Evolutionary conservation across 495 filamentous ascomycete species (phyloP), one percentile per base, ranked within the genome.

Genomic region (Umbilicaria muhlenbergii): DNA sequence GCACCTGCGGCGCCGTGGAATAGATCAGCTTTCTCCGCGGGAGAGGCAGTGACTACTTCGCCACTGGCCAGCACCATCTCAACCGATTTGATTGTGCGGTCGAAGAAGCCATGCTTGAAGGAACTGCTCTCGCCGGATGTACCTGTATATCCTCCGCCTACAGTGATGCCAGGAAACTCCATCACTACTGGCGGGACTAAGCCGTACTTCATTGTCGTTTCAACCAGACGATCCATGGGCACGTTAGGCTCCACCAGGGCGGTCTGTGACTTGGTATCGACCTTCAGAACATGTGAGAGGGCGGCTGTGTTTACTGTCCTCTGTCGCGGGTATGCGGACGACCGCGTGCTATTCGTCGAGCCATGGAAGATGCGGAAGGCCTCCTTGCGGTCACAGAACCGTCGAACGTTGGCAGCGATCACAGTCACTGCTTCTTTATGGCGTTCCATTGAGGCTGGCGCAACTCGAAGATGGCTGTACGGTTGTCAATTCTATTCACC

Each of bases 301-400:
- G 45, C 47, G 54, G 58, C 67, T 36, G 67, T 80, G 53, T 84
- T 73, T 36, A 81, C 60, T 8, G 66, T 66, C 38, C 70, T 65
- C 39, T 66, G 60, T 6, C 53, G 55, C 34, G 58, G 56, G 35
- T 61, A 54, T 12, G 52, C 45, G 3, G 61, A 55, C 5, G 64
- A 68, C 1, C 80, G 76, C 14, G 81, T 87, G 56, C 68, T 78
- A 60, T 86, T 87, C 28, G 82, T 86, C 0, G 77, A 77, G 45
- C 83, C 83, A 66, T 87, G 83, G 59, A 65, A 75, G 60, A 89
- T 85, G 42, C 83, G 75, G 61, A 83, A 89, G 13, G 73, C 69
- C 46, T 77, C 65, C 28, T 66, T 60, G 14, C 66, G 63, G 14
- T 73, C 58, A 59, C 75, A 77, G 62, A 74, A 77, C 31, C 56